Base-by-base conservation (phyloP, 176 grass and related monocot genomes). In the Aegilops speltoides region DNA sequence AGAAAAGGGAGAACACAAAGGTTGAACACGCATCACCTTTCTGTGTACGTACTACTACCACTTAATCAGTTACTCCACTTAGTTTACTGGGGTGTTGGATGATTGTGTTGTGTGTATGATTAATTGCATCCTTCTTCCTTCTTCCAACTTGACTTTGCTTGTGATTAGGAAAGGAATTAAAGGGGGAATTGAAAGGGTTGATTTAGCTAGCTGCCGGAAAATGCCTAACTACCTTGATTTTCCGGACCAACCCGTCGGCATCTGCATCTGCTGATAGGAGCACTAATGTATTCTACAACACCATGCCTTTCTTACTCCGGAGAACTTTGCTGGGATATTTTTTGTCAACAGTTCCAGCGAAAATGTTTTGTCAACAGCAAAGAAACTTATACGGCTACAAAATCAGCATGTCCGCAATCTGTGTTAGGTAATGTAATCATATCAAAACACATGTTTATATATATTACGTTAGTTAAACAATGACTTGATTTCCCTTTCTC, bases 171-270 rank as follows among this genome's bases (percentile, higher is more conserved):
- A 56, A 57, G 43, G 23, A 76, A 76, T 46, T 29, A 52, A 52
- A 52, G 24, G 3, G 23, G 73, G 7, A 14, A 29, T 26, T 52
- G 41, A 28, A 76, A 76, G 43, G 41, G 73, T 46, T 76, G 43
- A 6, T 76, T 8, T 76, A 22, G 19, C 32, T 64, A 62, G 75
- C 85, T 66, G 80, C 89, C 85, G 64, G 67, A 90, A 90, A 87
- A 87, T 76, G 85, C 85, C 89, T 45, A 87, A 90, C 84, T 77
- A 77, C 45, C 73, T 77, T 77, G 73, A 77, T 77, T 77, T 77
- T 77, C 65, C 57, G 20, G 79, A 83, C 73, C 73, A 73, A 59
- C 54, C 73, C n/a, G 73, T 78, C 88, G 73, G 29, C 65, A 65
- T 31, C 31, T 31, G 31, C 31, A 31, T 83, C 73, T 57, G 79